Evolutionary conservation across 2,329 filamentous ascomycete genomes (phyloP).

Genomic region (Cladophialophora exuberans): DNA sequence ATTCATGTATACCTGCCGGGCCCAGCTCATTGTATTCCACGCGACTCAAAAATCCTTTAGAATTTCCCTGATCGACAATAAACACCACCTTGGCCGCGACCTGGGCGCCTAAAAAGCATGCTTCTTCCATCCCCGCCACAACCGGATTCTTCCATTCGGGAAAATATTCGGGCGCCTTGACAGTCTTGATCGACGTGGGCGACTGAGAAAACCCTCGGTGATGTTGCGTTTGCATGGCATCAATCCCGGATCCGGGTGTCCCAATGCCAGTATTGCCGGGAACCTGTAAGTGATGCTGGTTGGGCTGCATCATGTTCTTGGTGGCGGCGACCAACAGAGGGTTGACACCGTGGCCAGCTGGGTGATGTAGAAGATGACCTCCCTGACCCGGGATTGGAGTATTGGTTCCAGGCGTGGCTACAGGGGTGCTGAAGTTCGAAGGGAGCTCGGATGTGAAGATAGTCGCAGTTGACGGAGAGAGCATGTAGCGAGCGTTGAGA

Average conservation of each 20-base stretch:
- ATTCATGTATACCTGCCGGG: constrained; percentile 66
- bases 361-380: constrained; percentile 57
- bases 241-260: constrained; percentile 31
- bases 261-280: constrained; percentile 37
- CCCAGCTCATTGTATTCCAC: constrained; percentile 70
- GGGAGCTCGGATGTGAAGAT: constrained; percentile 98
- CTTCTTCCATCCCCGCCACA: constrained; percentile 69
- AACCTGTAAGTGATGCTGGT: constrained; percentile 42
- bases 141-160: constrained; percentile 83
- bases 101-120: constrained; percentile 83
- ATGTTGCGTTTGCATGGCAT: constrained; percentile 44
- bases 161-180: constrained; percentile 80
- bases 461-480: constrained; percentile 89
- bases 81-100: constrained; percentile 79
- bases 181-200: constrained; percentile 79
- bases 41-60: constrained; percentile 70
- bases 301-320: constrained; percentile 42
- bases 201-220: constrained; percentile 72
- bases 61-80: constrained; percentile 67
- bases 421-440: constrained; percentile 87
- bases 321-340: constrained; percentile 91
- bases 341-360: constrained; percentile 70
- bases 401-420: constrained; percentile 88
- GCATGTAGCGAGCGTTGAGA: constrained; percentile 78
- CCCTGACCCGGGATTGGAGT: constrained; percentile 63